A percentile compares a stretch with the other conserved stretches of the same genome.
Conservation (phyloP, 2,329 filamentous ascomycete species). For the Diaporthe longicolla region DNA sequence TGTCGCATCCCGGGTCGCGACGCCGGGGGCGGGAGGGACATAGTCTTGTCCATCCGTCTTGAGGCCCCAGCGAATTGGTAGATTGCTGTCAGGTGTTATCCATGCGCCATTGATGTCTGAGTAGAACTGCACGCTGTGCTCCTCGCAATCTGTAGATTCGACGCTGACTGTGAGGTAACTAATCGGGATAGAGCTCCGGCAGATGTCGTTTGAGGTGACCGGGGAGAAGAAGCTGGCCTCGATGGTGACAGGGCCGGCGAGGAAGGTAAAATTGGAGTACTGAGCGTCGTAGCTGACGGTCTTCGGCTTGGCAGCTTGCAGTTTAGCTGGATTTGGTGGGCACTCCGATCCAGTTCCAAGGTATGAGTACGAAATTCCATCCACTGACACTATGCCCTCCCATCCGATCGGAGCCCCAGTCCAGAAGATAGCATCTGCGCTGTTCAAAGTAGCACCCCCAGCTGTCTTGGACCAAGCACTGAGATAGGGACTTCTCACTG, state of each 20-base stretch:
- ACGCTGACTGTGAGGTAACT: slow-evolving; percentile 80
- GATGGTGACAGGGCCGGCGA: slow-evolving; percentile 53
- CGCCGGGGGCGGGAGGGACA: slow-evolving; percentile 58
- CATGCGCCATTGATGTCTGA: slow-evolving; percentile 79
- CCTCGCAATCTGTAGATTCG: slow-evolving; percentile 66
- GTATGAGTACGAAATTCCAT: slow-evolving; percentile 55
- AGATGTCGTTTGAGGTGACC: slow-evolving; percentile 81
- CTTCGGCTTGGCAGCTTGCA: slow-evolving; percentile 41
- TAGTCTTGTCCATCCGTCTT: slow-evolving; percentile 49
- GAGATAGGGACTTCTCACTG: slow-evolving; percentile 68
- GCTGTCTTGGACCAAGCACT: slow-evolving; percentile 73
- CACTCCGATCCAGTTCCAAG: slow-evolving; percentile 59
- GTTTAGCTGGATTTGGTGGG: slow-evolving; percentile 51
- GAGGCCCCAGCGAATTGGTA: slow-evolving; percentile 76
- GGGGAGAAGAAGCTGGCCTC: slow-evolving; percentile 73
- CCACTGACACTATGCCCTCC: slow-evolving; percentile 43
- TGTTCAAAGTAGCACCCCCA: slow-evolving; percentile 78
- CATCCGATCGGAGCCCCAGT: slow-evolving; percentile 40
- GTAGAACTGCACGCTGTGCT: slow-evolving; percentile 68
- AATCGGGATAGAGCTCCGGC: slow-evolving; percentile 83
- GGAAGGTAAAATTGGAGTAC: slow-evolving; percentile 46
- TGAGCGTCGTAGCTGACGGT: slow-evolving; percentile 45
- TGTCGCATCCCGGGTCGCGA: slow-evolving; percentile 12
- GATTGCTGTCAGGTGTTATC: slow-evolving; percentile 79
- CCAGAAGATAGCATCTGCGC: slow-evolving; percentile 71